These are phyloP conservation scores for Malassezia furfur DNA, from an alignment of 1,284 basidiomycete species.

Conservation along the genomic window DNA sequence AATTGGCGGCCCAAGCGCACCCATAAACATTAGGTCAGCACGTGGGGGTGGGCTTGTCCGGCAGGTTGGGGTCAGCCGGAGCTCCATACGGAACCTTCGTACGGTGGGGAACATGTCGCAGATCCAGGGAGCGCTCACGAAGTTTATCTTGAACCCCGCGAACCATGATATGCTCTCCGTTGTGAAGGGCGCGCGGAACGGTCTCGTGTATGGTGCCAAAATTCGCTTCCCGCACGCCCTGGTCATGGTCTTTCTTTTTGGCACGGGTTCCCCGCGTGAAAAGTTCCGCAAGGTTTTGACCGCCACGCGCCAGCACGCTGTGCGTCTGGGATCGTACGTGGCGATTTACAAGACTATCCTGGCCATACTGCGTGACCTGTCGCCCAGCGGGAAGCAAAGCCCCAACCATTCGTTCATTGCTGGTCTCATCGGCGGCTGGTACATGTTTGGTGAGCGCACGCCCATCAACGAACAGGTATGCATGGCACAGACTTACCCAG, in stretches of 20 bases:
- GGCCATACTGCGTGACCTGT: constrained; percentile 60
- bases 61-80: no score
- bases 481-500: constrained; percentile 50
- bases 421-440: constrained; percentile 80
- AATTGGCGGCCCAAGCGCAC: no score
- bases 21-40: no score
- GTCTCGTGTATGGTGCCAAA: constrained; percentile 89
- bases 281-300: constrained; percentile 64
- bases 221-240: constrained; percentile 93
- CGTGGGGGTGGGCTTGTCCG: no score
- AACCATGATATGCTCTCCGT: constrained; percentile 84
- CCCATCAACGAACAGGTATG: constrained; percentile 96
- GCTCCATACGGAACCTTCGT: not conserved
- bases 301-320: constrained; percentile 78
- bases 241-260: constrained; percentile 91
- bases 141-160: constrained; percentile 54
- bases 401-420: constrained; percentile 72
- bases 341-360: constrained; percentile 81
- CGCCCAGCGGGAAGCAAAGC: constrained; percentile 60
- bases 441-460: constrained; percentile 84
- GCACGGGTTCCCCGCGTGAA: constrained; percentile 48
- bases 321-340: constrained; percentile 86
- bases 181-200: constrained; percentile 78
- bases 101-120: constrained; percentile 1
- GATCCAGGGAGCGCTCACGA: constrained; percentile 25